A percentile compares a stretch with the other conserved stretches of the same genome.
These are phyloP conservation scores for Colletotrichum sp. DNA, from an alignment of 2,329 filamentous ascomycete genomes.

Conservation along the genomic window DNA sequence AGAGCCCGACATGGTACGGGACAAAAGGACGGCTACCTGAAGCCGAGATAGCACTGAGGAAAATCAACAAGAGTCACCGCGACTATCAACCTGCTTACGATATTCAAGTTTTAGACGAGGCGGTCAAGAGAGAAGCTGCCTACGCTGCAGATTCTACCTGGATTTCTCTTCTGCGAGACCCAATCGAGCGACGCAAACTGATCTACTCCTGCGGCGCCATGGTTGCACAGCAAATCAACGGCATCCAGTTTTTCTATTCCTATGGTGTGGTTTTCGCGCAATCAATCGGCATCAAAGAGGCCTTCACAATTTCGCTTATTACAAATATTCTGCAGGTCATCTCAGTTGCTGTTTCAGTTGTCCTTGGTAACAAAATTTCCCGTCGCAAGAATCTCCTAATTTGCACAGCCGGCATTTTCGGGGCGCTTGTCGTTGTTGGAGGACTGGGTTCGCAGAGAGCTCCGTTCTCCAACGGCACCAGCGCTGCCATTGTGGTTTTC, in stretches of 20 bases:
- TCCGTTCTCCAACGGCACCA: slow-evolving; percentile 19
- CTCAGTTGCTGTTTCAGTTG: slow-evolving; percentile 36
- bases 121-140: slow-evolving; percentile 26
- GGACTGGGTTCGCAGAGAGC: not conserved
- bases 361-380: slow-evolving; percentile 39
- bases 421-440: slow-evolving; percentile 14
- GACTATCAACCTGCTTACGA: slow-evolving; percentile 9
- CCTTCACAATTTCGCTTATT: slow-evolving; percentile 41
- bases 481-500: slow-evolving; percentile 27
- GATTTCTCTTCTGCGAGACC: slow-evolving; percentile 40
- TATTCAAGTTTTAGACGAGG: not conserved
- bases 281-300: slow-evolving; percentile 39
- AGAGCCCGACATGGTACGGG: slow-evolving; percentile 35
- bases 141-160: slow-evolving; percentile 37
- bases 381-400: slow-evolving; percentile 38
- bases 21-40: slow-evolving; percentile 28
- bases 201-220: slow-evolving; percentile 45
- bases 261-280: slow-evolving; percentile 45
- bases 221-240: slow-evolving; percentile 47
- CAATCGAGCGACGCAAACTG: slow-evolving; percentile 47
- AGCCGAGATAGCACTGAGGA: slow-evolving; percentile 28
- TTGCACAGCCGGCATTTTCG: slow-evolving; percentile 36
- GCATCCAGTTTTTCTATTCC: slow-evolving; percentile 47
- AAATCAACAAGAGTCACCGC: not conserved
- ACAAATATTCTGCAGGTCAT: slow-evolving; percentile 43